Conservation (phyloP, 208 protist species). For the Naegleria fowleri region DNA sequence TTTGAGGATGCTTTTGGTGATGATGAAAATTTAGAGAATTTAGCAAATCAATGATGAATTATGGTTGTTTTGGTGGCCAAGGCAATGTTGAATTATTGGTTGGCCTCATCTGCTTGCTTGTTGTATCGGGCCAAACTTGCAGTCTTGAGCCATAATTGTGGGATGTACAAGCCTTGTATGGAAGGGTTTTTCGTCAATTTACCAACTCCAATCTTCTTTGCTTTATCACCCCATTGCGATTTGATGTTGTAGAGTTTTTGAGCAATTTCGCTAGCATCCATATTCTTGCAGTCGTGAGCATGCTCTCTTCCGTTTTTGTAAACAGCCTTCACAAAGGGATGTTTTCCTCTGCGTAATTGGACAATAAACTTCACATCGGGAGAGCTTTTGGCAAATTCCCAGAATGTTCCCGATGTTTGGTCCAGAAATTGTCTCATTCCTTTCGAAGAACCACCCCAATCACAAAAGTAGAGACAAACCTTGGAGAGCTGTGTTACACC, state of each 20-base stretch:
- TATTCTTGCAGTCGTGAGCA: constrained; percentile 8
- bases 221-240: not conserved
- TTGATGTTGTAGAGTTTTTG: not conserved
- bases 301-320: not conserved
- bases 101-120: not conserved
- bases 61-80: too few relatives aligned
- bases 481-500: not conserved
- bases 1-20: too few relatives aligned
- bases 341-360: constrained; percentile 1
- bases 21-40: too few relatives aligned
- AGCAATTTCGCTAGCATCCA: not conserved
- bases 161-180: not conserved
- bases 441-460: not conserved
- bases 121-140: not conserved
- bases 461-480: not conserved
- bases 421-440: not conserved
- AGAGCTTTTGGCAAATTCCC: not conserved
- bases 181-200: constrained; percentile 8
- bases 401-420: not conserved
- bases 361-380: not conserved
- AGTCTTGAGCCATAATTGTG: not conserved
- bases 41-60: too few relatives aligned
- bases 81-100: too few relatives aligned
- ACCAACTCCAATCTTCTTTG: not conserved
- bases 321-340: not conserved